phyloP scores from a whole-genome alignment of 805 yeast species.

The Novakomyces olei region DNA sequence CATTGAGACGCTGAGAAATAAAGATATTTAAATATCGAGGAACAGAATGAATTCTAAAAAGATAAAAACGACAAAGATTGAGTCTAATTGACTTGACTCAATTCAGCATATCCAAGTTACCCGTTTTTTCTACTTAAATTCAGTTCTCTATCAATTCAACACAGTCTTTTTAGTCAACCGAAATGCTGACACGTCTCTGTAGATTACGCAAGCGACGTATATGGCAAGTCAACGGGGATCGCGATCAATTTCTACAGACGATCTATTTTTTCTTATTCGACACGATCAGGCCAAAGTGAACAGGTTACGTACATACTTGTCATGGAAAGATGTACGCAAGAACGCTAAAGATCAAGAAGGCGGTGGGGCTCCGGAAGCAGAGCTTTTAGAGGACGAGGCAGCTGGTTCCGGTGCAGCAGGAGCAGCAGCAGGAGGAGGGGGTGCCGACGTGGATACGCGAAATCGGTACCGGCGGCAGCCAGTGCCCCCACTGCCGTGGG shows the following conservation, averaged over 20 bases:
- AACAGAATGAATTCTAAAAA: no score
- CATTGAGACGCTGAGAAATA: no score
- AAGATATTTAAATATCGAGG: no score
- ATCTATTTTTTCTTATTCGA: constrained; percentile 73
- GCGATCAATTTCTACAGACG: constrained; percentile 72
- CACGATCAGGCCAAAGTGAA: constrained; percentile 89
- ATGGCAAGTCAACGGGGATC: constrained; percentile 66
- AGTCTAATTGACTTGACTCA: no score
- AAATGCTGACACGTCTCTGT: no score
- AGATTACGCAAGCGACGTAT: constrained; percentile 52
- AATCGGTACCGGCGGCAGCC: neutral
- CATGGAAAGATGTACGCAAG: constrained; percentile 94
- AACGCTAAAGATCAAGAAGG: constrained; percentile 45
- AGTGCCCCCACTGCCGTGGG: constrained; percentile 64
- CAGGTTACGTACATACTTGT: constrained; percentile 66
- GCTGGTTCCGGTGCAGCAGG: no score
- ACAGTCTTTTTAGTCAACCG: no score
- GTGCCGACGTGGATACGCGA: neutral
- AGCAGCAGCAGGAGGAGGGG: no score
- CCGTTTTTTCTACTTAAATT: no score
- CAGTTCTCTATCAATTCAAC: no score
- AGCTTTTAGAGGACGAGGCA: constrained; percentile 27
- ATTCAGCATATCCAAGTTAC: no score
- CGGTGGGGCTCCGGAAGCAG: constrained; percentile 29
- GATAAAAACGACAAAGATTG: no score